Evolutionary conservation across 805 yeast species (phyloP).

Genomic region (Yarrowia yakushimensis): DNA sequence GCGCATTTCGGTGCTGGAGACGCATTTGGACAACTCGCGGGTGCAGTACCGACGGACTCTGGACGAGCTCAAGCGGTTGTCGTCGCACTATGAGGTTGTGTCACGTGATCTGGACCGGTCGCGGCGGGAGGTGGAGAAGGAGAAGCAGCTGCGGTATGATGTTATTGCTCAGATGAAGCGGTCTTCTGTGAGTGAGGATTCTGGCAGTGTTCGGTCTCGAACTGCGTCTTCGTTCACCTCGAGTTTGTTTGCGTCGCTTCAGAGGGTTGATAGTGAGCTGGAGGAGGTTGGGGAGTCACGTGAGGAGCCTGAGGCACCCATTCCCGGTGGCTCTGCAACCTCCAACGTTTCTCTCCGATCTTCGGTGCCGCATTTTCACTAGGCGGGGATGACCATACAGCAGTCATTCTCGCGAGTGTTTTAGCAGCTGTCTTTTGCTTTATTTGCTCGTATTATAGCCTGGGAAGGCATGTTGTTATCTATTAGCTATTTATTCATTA

Average conservation of each 20-base stretch:
- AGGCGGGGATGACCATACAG: constrained; percentile 13
- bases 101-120: constrained; percentile 4
- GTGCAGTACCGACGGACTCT: neutral
- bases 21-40: neutral
- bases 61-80: constrained; percentile 7
- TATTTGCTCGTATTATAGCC: constrained; percentile 6
- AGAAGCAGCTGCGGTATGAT: constrained; percentile 8
- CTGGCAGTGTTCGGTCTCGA: neutral
- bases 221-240: neutral
- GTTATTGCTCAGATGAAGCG: constrained; percentile 14
- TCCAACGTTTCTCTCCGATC: neutral
- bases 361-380: neutral
- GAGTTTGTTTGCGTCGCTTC: neutral
- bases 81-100: neutral
- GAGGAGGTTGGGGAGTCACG: neutral
- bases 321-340: neutral
- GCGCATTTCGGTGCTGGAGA: neutral
- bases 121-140: constrained; percentile 14
- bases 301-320: no score
- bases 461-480: constrained; percentile 18
- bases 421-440: constrained; percentile 17
- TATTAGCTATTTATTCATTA: neutral
- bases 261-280: neutral
- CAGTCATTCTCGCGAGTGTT: constrained; percentile 11
- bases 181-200: neutral